phyloP scores from a whole-genome alignment of 208 protist genomes.

The Crithidia mellificae region DNA sequence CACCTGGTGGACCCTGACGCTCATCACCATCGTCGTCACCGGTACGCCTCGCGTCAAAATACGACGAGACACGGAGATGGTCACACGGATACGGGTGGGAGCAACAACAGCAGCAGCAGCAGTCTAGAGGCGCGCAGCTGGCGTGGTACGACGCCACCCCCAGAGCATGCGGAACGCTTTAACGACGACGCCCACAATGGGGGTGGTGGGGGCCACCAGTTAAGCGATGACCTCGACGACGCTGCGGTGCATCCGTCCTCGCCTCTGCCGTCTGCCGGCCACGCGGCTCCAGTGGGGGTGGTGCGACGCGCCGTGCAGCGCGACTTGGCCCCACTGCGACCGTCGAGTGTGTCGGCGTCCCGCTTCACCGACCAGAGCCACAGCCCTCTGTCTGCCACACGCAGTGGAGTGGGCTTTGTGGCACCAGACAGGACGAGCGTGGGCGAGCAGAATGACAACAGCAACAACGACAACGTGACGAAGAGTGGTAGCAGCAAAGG shows the following conservation, averaged over 20 bases:
- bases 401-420: not conserved
- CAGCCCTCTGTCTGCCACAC: conserved; percentile 3
- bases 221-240: not conserved
- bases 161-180: not conserved
- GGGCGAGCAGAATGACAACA: too few relatives aligned
- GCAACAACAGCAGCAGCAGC: too few relatives aligned
- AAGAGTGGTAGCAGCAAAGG: not conserved
- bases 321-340: not conserved
- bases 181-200: not conserved
- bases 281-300: not conserved
- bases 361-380: conserved; percentile 1
- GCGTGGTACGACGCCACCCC: conserved; percentile 2
- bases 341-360: not conserved
- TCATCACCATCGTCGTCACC: too few relatives aligned
- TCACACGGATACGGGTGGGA: too few relatives aligned
- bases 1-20: too few relatives aligned
- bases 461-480: not conserved
- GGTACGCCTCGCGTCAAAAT: too few relatives aligned
- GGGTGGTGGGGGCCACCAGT: too few relatives aligned
- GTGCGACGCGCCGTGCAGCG: conserved; percentile 2
- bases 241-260: not conserved
- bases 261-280: not conserved
- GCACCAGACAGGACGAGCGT: too few relatives aligned
- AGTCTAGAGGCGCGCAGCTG: not conserved
- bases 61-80: too few relatives aligned